These are phyloP conservation scores for Metschnikowia cubensis DNA, from an alignment of 805 yeast species.

Conservation along the genomic window DNA sequence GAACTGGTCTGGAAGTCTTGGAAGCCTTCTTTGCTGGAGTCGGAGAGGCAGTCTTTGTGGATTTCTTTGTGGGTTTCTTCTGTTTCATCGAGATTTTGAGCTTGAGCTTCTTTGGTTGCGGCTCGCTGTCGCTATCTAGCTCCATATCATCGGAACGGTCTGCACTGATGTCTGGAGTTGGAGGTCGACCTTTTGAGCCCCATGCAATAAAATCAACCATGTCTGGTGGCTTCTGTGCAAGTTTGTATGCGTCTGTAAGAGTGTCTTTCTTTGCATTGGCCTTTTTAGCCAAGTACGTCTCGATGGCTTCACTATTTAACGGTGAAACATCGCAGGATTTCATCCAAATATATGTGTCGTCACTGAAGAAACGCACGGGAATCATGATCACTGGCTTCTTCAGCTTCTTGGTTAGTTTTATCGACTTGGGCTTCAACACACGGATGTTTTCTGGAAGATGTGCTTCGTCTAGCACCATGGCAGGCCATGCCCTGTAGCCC, in stretches of 20 bases:
- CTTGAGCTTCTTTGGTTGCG: constrained; percentile 19
- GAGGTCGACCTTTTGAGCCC: constrained; percentile 45
- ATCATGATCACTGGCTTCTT: constrained; percentile 14
- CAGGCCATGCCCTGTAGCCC: constrained; percentile 91
- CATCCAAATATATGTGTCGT: constrained; percentile 71
- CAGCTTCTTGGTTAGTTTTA: constrained; percentile 22
- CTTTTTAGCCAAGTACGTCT: constrained; percentile 28
- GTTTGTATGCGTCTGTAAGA: constrained; percentile 48
- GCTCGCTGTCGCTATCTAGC: constrained; percentile 38
- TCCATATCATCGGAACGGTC: constrained; percentile 26
- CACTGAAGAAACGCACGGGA: constrained; percentile 68
- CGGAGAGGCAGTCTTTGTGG: background rate
- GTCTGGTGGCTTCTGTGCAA: constrained; percentile 46
- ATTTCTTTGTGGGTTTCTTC: constrained; percentile 11
- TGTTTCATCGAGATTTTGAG: constrained; percentile 14
- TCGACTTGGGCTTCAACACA: constrained; percentile 46
- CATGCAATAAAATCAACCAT: constrained; percentile 38
- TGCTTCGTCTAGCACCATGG: constrained; percentile 63
- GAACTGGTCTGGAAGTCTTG: background rate
- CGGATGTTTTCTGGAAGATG: constrained; percentile 56
- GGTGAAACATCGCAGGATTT: constrained; percentile 46
- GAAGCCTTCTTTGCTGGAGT: constrained; percentile 1
- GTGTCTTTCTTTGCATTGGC: constrained; percentile 37
- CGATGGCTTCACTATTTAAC: constrained; percentile 41
- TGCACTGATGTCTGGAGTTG: constrained; percentile 27